Base-by-base conservation (phyloP, 1,284 basidiomycete species). In the Sporisorium scitamineum region DNA sequence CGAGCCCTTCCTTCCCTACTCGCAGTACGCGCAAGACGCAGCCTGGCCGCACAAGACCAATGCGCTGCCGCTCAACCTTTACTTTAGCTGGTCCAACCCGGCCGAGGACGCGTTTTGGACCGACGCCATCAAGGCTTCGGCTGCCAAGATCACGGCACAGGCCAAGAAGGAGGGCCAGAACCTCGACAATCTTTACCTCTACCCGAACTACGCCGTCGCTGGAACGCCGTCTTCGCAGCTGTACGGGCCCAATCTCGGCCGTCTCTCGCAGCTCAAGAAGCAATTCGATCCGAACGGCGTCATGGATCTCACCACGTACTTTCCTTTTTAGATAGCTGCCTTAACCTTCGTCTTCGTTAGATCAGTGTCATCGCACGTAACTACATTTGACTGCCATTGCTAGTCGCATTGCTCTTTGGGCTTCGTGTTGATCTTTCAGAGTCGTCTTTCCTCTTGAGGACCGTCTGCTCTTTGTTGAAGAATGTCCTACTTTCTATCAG, bases 141-240 rank as follows among this genome's bases (percentile, higher is more conserved):
- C 72, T 10, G 52, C 54, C 20, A 56, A 69, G 51, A 71, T 80
- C 48, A 22, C 69, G 7, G 66, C 64, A 1, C 67, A 60, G 42
- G 80, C 80, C 8, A 54, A 37, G 20, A 51, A 26, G 34, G 80
- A 81, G 56, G 80, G 80, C 10, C 80, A 81, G 56, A 65, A 79
- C 37, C 54, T 81, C 20, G 74, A 79, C 54, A 22, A 69, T 24
- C 51, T 63, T 7, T 72, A 64, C 54, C 61, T 78, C 11, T 81
- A 81, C 53, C 79, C 80, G 34, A 81, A 81, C 59, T 81, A 81
- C 54, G 80, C 80, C 22, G 34, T 74, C 47, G n/a, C 60, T 2
- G 72, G 62, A 7, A 81, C 79, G 5, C 63, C 76, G 8, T 44
- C 48, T 0, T 50, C 54, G 39, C 13, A 57, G 42, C 51, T 80